Evolutionary conservation across 352 stramenopile species (phyloP).

Genomic region (Plasmopara viticola): DNA sequence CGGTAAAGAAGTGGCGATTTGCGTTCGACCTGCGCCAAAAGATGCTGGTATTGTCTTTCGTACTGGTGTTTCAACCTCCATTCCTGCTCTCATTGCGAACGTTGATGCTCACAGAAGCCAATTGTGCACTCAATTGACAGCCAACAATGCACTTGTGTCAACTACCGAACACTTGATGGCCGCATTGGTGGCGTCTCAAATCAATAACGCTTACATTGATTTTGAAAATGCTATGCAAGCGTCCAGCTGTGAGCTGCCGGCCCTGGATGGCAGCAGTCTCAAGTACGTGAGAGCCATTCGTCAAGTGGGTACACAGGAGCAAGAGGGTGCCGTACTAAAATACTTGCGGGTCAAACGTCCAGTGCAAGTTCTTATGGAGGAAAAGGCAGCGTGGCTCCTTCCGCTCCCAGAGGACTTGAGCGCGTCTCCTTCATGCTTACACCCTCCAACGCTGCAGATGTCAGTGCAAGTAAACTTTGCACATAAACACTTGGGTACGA

Average conservation of each 20-base stretch:
- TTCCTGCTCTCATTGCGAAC: constrained; percentile 28
- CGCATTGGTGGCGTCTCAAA: constrained; percentile 35
- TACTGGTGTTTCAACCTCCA: background rate
- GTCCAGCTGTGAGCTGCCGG: constrained; percentile 39
- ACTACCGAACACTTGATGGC: constrained; percentile 73
- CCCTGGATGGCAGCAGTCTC: constrained; percentile 59
- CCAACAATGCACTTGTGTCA: constrained; percentile 24
- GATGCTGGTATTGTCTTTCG: constrained; percentile 35
- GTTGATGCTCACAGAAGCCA: constrained; percentile 38
- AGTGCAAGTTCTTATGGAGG: constrained; percentile 49
- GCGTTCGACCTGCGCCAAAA: constrained; percentile 26
- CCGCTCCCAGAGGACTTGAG: constrained; percentile 28
- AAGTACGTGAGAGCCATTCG: constrained; percentile 38
- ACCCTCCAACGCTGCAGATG: constrained; percentile 38
- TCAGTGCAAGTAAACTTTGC: constrained; percentile 66
- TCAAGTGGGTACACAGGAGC: constrained; percentile 28
- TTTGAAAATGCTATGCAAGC: constrained; percentile 11
- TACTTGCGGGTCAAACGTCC: constrained; percentile 40
- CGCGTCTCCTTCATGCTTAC: constrained; percentile 4
- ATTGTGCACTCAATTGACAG: constrained; percentile 50
- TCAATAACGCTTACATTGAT: constrained; percentile 44
- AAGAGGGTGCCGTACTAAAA: constrained; percentile 9
- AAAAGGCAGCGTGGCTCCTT: constrained; percentile 65
- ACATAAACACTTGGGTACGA: constrained; percentile 47
- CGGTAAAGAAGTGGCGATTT: constrained; percentile 26